These are phyloP conservation scores for Megacollybia marginata DNA, from an alignment of 768 basidiomycete species.

Conservation along the genomic window DNA sequence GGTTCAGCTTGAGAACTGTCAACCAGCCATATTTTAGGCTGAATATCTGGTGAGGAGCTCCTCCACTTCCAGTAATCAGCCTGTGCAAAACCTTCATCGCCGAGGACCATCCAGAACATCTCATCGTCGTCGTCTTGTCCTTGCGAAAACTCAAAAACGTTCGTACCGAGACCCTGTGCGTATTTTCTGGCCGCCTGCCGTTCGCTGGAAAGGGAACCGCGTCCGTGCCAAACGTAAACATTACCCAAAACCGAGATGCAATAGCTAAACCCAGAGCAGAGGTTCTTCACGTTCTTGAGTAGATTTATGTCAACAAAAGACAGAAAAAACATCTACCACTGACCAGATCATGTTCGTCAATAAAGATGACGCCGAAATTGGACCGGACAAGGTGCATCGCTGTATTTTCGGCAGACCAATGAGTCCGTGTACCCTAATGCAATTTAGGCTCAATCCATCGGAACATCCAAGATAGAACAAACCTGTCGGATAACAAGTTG, in stretches of 20 bases:
- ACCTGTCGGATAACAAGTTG: constrained; percentile 73
- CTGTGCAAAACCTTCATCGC: constrained; percentile 66
- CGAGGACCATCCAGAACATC: constrained; percentile 83
- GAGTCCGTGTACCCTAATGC: constrained; percentile 55
- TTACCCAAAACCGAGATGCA: constrained; percentile 65
- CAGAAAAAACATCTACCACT: constrained; percentile 10
- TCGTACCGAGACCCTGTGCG: constrained; percentile 36
- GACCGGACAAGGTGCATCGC: constrained; percentile 72
- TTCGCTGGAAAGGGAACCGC: constrained; percentile 56
- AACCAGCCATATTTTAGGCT: constrained; percentile 58
- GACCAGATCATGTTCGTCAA: constrained; percentile 73
- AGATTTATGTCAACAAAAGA: constrained; percentile 2
- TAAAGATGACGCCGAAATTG: constrained; percentile 38
- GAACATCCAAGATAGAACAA: constrained; percentile 5
- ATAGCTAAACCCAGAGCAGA: constrained; percentile 84
- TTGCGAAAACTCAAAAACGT: constrained; percentile 53
- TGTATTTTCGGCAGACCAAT: constrained; percentile 77
- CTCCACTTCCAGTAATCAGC: constrained; percentile 85
- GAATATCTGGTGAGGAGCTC: constrained; percentile 23
- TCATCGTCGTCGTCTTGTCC: constrained; percentile 63
- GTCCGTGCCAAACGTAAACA: constrained; percentile 77
- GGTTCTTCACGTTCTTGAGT: constrained; percentile 49
- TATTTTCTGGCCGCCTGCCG: constrained; percentile 57
- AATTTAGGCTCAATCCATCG: background rate
- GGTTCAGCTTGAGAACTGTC: constrained; percentile 14